A percentile compares a stretch with the other conserved stretches of the same genome.
These are phyloP conservation scores for Kodamaea alishanica DNA, from an alignment of 1,139 yeast species.

Conservation along the genomic window DNA sequence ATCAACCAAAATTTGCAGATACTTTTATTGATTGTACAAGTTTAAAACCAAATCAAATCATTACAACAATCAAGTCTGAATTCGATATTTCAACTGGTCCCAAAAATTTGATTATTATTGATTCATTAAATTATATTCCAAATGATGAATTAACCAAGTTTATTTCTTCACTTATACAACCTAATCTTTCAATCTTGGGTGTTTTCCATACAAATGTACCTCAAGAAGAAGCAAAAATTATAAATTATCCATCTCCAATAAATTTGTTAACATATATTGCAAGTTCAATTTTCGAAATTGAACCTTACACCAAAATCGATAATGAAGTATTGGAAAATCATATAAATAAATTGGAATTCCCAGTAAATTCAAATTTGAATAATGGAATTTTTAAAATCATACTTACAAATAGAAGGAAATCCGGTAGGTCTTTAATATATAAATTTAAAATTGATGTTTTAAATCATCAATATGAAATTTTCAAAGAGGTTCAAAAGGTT, in stretches of 20 bases:
- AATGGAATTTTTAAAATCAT: conserved; percentile 42
- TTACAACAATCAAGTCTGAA: conserved; percentile 19
- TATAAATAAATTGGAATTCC: conserved; percentile 44
- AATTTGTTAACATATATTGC: conserved; percentile 63
- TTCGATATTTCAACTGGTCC: conserved; percentile 1
- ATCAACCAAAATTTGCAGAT: conserved; percentile 47
- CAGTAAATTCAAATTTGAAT: conserved; percentile 45
- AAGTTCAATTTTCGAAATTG: conserved; percentile 61
- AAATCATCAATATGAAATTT: conserved; percentile 48
- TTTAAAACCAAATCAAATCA: conserved; percentile 19
- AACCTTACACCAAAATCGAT: conserved; percentile 38
- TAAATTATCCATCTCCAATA: conserved; percentile 50
- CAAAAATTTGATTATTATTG: conserved; percentile 51
- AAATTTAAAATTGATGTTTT: conserved; percentile 49
- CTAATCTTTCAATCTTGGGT: conserved; percentile 54
- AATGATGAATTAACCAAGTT: conserved; percentile 48
- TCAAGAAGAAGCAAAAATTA: conserved; percentile 17
- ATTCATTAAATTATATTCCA: conserved; percentile 62
- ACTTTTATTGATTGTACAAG: conserved; percentile 48
- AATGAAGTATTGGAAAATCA: conserved; percentile 49
- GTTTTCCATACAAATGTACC: conserved; percentile 56
- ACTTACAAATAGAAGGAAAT: conserved; percentile 69
- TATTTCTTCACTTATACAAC: conserved; percentile 52
- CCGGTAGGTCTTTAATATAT: conserved; percentile 72
- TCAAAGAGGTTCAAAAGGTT: conserved; percentile 22